Base-by-base conservation (phyloP, 441 rosid species). In the Eutrema salsugineum region DNA sequence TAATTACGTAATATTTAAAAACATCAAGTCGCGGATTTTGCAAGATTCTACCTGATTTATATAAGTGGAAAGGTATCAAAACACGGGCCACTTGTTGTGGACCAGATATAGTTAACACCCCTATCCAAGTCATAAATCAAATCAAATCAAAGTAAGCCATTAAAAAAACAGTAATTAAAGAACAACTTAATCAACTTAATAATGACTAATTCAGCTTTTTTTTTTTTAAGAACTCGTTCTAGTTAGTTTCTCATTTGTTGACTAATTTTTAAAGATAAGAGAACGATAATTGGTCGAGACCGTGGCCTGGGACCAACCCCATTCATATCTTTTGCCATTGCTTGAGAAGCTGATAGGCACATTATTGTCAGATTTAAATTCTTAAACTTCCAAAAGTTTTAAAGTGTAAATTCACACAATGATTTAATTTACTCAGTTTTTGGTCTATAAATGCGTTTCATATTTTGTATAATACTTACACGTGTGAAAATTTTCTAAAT, bases 281-380 rank as follows among this genome's bases (percentile, higher is more conserved):
- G 19, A 35, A 51, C 58, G 40, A 24, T 57, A 24, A 50, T 43
- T 67, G 71, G 70, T 27, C 10, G 24, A 33, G 8, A 12, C 30
- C 2, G 19, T 71, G 43, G 72, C 2, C n/a, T 71, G 43, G 72
- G 77, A 40, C 44, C 78, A 57, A 56, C 10, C 72, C 39, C 64
- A 71, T 77, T 67, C 76, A 48, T 56, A 67, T 66, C 61, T 64
- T 43, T 40, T 22, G 65, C 77, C 62, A 66, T 77, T 81, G 82
- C 75, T 19, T 32, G 51, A 69, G 70, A 51, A 60, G 61, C 59
- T 71, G 65, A 53, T 62, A 39, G 56, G 19, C 53, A 27, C 46
- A 43, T 22, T 55, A 42, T 59, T 60, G 58, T 19, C 30, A 68
- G 6, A 54, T 15, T 54, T 30, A 55, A 68, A 44, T 20, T 68